Evolutionary conservation across 2,329 filamentous ascomycete species (phyloP), one percentile per base, ranked within the genome.

Genomic region (Penicillium sp.): DNA sequence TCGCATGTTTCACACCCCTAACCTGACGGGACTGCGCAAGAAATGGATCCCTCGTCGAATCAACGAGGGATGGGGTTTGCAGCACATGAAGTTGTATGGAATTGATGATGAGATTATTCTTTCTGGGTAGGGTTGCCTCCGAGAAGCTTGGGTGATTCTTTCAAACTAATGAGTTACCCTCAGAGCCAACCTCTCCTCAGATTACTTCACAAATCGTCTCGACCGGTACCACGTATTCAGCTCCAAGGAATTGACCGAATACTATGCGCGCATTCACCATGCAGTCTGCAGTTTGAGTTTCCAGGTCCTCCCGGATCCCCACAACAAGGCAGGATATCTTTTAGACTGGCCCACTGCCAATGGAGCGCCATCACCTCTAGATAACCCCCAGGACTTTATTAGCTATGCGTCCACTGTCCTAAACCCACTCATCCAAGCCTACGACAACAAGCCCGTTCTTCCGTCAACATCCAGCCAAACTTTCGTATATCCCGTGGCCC

Each of bases 11-110:
- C 94, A 99, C 74, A 99, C 94, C 1, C 94, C 94, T 0, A 99
- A 99, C 67, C 76, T 99, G 60, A 96, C 90, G 2, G 94, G 94
- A 0, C 65, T 95, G 53, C 85, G 88, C 47, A 97, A 97, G 76
- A 87, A 87, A 66, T 80, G 90, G 62, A 85, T 97, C 2, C 94
- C 94, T 0, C 90, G 86, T 69, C 83, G 94, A 18, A 93, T 99
- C 71, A 99, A 99, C 64, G 94, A 99, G 76, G 94, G 94, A 16
- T 99, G 94, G 94, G 94, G 94, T 1, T 76, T 99, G 57, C 94
- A 99, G 71, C 94, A 99, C 70, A 99, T 99, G 93, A 99, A 99
- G 81, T 80, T 99, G 0, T 99, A 99, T 65, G 94, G 94, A 0
- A 79, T 96, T 19, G 94, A 99, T 66, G 92, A 99, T 67, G 92